Conservation (phyloP, 257 asterid genomes). For the Penstemon davidsonii region DNA sequence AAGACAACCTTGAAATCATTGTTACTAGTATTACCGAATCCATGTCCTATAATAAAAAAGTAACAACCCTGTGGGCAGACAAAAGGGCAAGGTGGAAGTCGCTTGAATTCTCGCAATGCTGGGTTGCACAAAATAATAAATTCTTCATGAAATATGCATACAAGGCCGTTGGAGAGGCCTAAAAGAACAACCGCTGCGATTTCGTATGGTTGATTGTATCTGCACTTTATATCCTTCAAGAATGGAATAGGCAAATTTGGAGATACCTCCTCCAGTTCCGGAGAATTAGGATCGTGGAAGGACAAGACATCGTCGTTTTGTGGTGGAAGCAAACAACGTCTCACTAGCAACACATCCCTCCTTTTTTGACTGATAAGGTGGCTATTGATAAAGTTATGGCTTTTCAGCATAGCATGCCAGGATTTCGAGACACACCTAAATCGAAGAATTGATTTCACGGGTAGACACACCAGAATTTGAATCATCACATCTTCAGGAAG, state of each 20-base stretch:
- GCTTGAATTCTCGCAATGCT: constrained; percentile 10
- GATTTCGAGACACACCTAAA: not conserved
- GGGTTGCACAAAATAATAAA: not conserved
- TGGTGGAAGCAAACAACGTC: too few relatives aligned
- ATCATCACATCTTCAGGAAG: not conserved
- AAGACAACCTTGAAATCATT: not conserved
- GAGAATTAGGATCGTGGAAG: constrained; percentile 1
- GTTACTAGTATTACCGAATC: not conserved
- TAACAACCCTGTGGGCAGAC: not conserved
- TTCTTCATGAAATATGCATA: not conserved
- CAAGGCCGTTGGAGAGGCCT: constrained; percentile 3
- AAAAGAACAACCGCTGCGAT: not conserved
- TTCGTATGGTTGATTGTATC: not conserved
- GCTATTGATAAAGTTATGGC: not conserved
- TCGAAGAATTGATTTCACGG: not conserved
- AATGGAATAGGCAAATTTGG: not conserved
- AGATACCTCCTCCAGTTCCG: not conserved
- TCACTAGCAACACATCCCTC: not conserved
- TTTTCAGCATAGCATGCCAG: not conserved
- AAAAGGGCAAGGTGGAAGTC: not conserved
- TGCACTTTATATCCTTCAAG: not conserved
- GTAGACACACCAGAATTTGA: not conserved
- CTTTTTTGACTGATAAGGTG: not conserved
- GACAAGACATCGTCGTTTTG: not conserved
- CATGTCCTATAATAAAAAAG: not conserved